Evolutionary conservation across 169 alveolate genomes (phyloP).

Genomic region (Plasmodium berghei): DNA sequence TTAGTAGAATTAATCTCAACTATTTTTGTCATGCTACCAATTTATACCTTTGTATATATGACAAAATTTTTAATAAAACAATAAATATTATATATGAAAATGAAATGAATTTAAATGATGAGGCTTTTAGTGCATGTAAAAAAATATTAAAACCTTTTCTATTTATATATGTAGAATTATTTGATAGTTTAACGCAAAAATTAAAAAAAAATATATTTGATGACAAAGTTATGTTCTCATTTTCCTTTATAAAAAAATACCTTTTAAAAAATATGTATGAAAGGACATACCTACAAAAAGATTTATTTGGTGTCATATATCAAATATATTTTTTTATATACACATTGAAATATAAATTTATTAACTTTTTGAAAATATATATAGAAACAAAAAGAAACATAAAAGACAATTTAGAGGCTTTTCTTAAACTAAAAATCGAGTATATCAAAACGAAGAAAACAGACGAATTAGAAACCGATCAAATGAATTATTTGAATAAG

Average conservation of each 20-base stretch:
- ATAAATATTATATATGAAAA: conserved; percentile 58
- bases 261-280: conserved; percentile 66
- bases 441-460: not conserved
- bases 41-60: conserved; percentile 51
- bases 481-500: not conserved
- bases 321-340: conserved; percentile 57
- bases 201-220: conserved; percentile 33
- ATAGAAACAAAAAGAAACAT: conserved; percentile 54
- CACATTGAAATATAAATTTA: conserved; percentile 38
- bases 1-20: conserved; percentile 41
- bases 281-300: conserved; percentile 55
- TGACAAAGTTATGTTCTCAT: conserved; percentile 33
- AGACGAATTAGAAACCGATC: not conserved
- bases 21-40: conserved; percentile 17
- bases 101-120: conserved; percentile 73
- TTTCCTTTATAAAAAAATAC: conserved; percentile 61
- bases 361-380: conserved; percentile 13
- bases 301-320: conserved; percentile 58
- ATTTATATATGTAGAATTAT: conserved; percentile 52
- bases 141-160: conserved; percentile 51
- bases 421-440: conserved; percentile 43
- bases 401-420: conserved; percentile 14
- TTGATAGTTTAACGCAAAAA: conserved; percentile 24
- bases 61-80: conserved; percentile 48
- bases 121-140: conserved; percentile 35